Evolutionary conservation across 768 basidiomycete genomes (phyloP).

Genomic region (Arthromyces matolae): DNA sequence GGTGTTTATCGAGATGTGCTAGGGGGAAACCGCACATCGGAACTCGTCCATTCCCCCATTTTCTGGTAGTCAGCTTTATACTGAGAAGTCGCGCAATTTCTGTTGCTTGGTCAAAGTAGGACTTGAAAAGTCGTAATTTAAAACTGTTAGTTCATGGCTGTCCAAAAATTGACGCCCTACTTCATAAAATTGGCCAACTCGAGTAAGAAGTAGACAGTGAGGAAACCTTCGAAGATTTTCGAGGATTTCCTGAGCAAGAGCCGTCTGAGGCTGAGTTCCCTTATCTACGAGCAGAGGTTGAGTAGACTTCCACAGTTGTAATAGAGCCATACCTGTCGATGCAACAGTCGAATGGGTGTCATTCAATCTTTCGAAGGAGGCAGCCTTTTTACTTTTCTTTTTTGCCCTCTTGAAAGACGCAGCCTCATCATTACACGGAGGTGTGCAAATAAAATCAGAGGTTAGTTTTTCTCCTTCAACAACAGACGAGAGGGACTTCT

Average conservation of each 20-base stretch:
- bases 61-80: conserved; percentile 78
- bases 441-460: too few species aligned
- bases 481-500: too few species aligned
- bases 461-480: not conserved
- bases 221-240: conserved; percentile 74
- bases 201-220: conserved; percentile 85
- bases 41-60: conserved; percentile 66
- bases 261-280: conserved; percentile 33
- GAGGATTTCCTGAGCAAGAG: conserved; percentile 67
- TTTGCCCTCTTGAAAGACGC: not conserved
- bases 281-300: conserved; percentile 5
- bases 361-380: not conserved
- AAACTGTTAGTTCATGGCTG: not conserved
- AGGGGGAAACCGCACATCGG: conserved; percentile 93
- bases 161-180: conserved; percentile 38
- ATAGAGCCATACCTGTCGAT: conserved; percentile 2
- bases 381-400: conserved; percentile 7
- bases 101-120: conserved; percentile 88
- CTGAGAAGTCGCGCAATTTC: conserved; percentile 73
- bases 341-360: not conserved
- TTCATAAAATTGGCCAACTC: conserved; percentile 96
- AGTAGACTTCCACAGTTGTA: not conserved
- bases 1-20: conserved; percentile 77
- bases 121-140: conserved; percentile 43
- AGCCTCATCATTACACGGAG: not conserved